phyloP scores from a whole-genome alignment of 768 basidiomycete species.

The Mycena galericulata region DNA sequence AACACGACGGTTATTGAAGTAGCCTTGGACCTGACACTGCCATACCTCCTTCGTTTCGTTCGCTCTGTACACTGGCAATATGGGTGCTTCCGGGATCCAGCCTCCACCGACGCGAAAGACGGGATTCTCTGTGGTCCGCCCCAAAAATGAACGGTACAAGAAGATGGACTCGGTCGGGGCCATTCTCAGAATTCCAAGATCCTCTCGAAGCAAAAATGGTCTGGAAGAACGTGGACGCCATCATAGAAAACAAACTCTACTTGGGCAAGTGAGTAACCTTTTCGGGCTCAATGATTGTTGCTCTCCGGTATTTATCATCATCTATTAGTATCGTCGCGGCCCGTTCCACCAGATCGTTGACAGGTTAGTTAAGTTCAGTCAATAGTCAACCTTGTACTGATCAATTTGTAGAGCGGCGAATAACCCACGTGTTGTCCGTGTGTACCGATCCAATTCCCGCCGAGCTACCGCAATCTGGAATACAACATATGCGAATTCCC shows the following conservation, averaged over 20 bases:
- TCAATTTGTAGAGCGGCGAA: constrained; percentile 63
- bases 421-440: constrained; percentile 85
- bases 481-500: constrained; percentile 76
- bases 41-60: constrained; percentile 31
- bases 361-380: constrained; percentile 39
- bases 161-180: constrained; percentile 24
- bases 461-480: constrained; percentile 76
- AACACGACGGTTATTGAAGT: constrained; percentile 4
- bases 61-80: constrained; percentile 5
- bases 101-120: constrained; percentile 28
- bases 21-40: constrained; percentile 27
- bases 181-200: constrained; percentile 30
- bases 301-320: constrained; percentile 34
- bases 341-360: constrained; percentile 75
- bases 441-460: constrained; percentile 79
- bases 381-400: background rate
- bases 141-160: constrained; percentile 39
- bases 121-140: constrained; percentile 21
- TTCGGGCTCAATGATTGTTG: constrained; percentile 27
- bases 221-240: constrained; percentile 77
- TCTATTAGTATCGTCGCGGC: constrained; percentile 74
- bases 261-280: constrained; percentile 76
- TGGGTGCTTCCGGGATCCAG: constrained; percentile 26
- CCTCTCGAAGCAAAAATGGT: constrained; percentile 51
- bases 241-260: constrained; percentile 75